These are phyloP conservation scores for Metschnikowia matae DNA, from an alignment of 805 yeast species.

Conservation along the genomic window DNA sequence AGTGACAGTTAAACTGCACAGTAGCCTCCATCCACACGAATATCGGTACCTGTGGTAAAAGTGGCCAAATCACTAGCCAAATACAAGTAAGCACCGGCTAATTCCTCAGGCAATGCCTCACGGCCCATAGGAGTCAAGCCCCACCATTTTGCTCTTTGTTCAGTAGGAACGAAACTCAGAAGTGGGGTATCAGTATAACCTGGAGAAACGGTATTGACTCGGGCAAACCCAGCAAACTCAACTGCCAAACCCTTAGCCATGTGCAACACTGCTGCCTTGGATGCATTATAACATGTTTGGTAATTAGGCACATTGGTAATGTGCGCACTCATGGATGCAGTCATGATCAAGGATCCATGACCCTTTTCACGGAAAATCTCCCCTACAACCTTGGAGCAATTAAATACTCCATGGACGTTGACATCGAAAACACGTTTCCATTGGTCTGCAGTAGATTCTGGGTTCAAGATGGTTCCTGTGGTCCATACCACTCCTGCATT, in stretches of 20 bases:
- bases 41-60: constrained; percentile 21
- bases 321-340: constrained; percentile 88
- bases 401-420: constrained; percentile 29
- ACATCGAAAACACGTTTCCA: constrained; percentile 70
- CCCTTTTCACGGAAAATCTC: constrained; percentile 68
- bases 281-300: constrained; percentile 53
- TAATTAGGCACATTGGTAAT: constrained; percentile 83
- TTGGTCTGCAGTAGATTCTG: constrained; percentile 46
- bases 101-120: constrained; percentile 21
- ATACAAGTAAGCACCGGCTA: constrained; percentile 22
- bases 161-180: constrained; percentile 20
- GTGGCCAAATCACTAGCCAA: constrained; percentile 23
- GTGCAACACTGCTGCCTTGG: constrained; percentile 21
- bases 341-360: constrained; percentile 72
- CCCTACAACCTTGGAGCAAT: constrained; percentile 71
- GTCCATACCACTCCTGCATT: constrained; percentile 74
- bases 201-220: constrained; percentile 21
- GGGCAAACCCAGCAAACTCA: constrained; percentile 21
- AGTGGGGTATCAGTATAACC: constrained; percentile 21
- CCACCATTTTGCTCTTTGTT: constrained; percentile 22
- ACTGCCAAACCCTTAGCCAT: constrained; percentile 22
- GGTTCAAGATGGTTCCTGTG: constrained; percentile 38
- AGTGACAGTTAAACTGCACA: constrained; percentile 9
- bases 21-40: constrained; percentile 23
- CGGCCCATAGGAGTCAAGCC: constrained; percentile 22